Conservation (phyloP, 495 filamentous ascomycete species). For the Darksidea phi region DNA sequence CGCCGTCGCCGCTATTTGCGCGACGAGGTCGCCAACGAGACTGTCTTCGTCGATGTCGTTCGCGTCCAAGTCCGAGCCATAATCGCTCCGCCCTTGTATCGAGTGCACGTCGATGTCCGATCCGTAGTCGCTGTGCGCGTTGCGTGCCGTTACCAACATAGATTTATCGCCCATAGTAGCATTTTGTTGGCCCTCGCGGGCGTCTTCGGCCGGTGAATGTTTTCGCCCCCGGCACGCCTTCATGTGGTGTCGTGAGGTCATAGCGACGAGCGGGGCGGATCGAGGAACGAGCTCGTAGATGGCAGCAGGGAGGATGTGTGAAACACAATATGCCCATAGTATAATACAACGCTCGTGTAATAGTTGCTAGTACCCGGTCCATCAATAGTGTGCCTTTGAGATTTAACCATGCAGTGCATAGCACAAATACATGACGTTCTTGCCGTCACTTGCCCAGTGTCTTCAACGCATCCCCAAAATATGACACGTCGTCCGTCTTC, state of each 20-base stretch:
- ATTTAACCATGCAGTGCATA: background rate
- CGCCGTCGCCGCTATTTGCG: constrained; percentile 26
- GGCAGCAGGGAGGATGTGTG: background rate
- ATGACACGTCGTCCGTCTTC: constrained; percentile 51
- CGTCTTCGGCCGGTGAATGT: background rate
- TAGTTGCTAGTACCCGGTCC: too few relatives aligned
- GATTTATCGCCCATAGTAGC: background rate
- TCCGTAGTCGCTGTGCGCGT: constrained; percentile 21
- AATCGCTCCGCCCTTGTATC: constrained; percentile 36
- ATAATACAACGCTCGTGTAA: too few relatives aligned
- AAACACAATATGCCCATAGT: too few relatives aligned
- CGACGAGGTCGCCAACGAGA: constrained; percentile 32
- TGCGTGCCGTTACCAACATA: background rate
- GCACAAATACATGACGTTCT: too few relatives aligned
- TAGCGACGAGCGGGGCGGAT: background rate
- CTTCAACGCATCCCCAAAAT: constrained; percentile 50
- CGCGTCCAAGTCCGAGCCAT: constrained; percentile 45
- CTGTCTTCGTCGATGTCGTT: constrained; percentile 30
- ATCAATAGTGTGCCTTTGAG: background rate
- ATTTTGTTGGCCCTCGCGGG: background rate
- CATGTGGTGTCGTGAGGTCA: background rate
- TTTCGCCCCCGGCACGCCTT: background rate
- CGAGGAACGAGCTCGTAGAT: too few relatives aligned
- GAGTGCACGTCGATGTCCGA: constrained; percentile 16
- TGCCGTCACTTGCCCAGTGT: background rate